These are phyloP conservation scores for Glycine soja DNA, from an alignment of 306 rosid species.

Conservation along the genomic window DNA sequence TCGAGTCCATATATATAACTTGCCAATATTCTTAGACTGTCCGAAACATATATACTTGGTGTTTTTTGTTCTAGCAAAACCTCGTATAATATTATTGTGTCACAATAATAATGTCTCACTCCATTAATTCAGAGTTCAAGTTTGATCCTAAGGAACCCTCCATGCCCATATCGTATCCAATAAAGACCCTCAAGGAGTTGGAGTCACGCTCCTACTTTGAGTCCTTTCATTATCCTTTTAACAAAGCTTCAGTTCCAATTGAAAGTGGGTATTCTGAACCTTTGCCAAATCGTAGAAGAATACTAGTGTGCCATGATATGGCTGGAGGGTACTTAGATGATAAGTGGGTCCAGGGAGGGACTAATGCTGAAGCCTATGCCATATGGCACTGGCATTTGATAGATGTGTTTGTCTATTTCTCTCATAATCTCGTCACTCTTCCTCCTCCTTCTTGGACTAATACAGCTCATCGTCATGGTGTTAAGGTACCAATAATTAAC, in stretches of 20 bases:
- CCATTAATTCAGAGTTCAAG: background rate
- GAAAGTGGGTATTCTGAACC: background rate
- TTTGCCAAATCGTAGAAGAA: background rate
- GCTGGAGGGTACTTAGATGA: background rate
- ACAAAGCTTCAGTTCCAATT: background rate
- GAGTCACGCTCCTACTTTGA: slow-evolving; percentile 5
- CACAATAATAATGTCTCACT: background rate
- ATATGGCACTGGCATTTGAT: slow-evolving; percentile 17
- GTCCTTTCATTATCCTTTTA: slow-evolving; percentile 16
- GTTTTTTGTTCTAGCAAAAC: background rate
- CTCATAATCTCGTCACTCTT: background rate
- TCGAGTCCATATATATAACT: background rate
- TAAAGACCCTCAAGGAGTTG: background rate
- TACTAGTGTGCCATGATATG: slow-evolving; percentile 18
- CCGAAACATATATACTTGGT: background rate
- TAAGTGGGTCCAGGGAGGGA: slow-evolving; percentile 7
- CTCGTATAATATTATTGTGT: background rate
- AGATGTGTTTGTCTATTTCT: slow-evolving; percentile 7
- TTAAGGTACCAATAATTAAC: background rate
- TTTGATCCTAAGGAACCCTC: slow-evolving; percentile 11
- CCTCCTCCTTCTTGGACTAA: slow-evolving; percentile 30
- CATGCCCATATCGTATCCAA: background rate
- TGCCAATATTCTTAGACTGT: background rate
- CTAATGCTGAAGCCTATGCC: slow-evolving; percentile 10
- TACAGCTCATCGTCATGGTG: slow-evolving; percentile 18